Evolutionary conservation across 2,329 filamentous ascomycete species (phyloP), one percentile per base, ranked within the genome.

Genomic region (Colletotrichum navitas): DNA sequence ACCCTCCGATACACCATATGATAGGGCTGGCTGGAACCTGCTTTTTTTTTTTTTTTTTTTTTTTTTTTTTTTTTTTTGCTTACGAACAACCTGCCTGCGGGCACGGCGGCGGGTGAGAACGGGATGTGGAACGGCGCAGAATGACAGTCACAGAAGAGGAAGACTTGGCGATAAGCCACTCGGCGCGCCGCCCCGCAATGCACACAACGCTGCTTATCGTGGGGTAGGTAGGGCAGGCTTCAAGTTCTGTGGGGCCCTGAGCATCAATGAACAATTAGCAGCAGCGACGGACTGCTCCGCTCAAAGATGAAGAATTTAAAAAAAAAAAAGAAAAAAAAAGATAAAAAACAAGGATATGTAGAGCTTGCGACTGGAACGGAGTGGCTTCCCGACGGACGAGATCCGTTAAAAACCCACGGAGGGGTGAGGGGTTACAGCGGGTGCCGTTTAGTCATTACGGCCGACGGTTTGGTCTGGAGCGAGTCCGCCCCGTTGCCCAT

Each of bases 181-280:
- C 14, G 11, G 29, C 29, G 29, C 29, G 6, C 24, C 24, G 1
- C 47, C 32, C 52, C 52, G 32, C 52, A 55, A 36, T n/a, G 52
- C 52, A 36, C 52, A 55, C 21, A 36, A 55, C 36, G 29, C 52
- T 34, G 52, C 52, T 55, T 55, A 55, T 49, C 59, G 59, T 21
- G 59, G 59, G 59, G 59, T n/a, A 51, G 5, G 49, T 10, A 10
- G 5, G 32, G 32, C n/a, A n/a, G 29, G 29, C 29, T 29, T 29
- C 2, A 29, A 29, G 29, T 29, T 29, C 29, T 29, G 29, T 29
- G 29, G 29, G 29, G 29, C n/a, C 21, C 21, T 24, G n/a, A 14
- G 41, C 41, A 5, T 1, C 5, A 5, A 43, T 43, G 41, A 21
- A 43, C 41, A 4, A 29, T 29, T 29, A 43, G 10, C 18, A 41